Evolutionary conservation across 257 asterid genomes (phyloP).

Genomic region (Gentiana macrophylla): DNA sequence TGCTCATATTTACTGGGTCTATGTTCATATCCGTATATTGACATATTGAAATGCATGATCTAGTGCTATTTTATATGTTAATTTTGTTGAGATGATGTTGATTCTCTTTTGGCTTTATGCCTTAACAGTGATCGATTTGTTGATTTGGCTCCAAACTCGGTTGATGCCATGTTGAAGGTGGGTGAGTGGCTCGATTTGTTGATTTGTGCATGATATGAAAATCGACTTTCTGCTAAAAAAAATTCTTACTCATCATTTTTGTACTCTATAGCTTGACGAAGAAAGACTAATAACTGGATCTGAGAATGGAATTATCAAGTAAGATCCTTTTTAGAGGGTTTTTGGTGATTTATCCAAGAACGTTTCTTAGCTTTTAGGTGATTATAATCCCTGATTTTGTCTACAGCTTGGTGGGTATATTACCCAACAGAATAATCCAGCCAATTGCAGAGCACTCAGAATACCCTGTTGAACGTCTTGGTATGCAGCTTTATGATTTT

Average conservation of each 20-base stretch:
- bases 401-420: slow-evolving; percentile 68
- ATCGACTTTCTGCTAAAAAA: too few species aligned
- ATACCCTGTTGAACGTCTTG: slow-evolving; percentile 81
- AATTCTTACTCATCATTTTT: background rate
- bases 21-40: background rate
- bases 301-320: slow-evolving; percentile 87
- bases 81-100: slow-evolving; percentile 9
- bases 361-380: slow-evolving; percentile 4
- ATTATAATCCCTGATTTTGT: slow-evolving; percentile 12
- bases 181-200: slow-evolving; percentile 8
- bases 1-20: too few species aligned
- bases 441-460: slow-evolving; percentile 93
- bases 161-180: slow-evolving; percentile 80
- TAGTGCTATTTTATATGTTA: slow-evolving; percentile 7
- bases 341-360: background rate
- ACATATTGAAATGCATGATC: slow-evolving; percentile 3
- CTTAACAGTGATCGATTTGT: slow-evolving; percentile 72
- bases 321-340: background rate
- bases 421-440: slow-evolving; percentile 87
- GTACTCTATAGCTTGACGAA: slow-evolving; percentile 64
- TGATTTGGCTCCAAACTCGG: slow-evolving; percentile 78
- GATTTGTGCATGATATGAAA: too few species aligned
- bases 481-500: slow-evolving; percentile 18
- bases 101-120: slow-evolving; percentile 8
- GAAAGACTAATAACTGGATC: slow-evolving; percentile 78